These are phyloP conservation scores for Colletotrichum orbiculare DNA, from an alignment of 2,329 filamentous ascomycete species.

Conservation along the genomic window DNA sequence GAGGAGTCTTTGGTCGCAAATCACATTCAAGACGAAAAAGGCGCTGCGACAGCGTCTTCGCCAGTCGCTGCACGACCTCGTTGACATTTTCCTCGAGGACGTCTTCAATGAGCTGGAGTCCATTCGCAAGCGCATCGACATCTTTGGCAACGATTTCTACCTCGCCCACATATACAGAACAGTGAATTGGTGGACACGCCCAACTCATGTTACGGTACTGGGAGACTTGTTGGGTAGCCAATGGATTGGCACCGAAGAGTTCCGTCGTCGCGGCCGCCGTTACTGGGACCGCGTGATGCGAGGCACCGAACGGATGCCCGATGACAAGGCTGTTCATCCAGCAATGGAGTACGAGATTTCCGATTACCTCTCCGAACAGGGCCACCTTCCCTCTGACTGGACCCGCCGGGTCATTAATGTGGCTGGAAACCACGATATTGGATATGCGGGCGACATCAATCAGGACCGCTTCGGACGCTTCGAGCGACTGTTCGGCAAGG, in stretches of 20 bases:
- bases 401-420: constrained; percentile 84
- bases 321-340: constrained; percentile 63
- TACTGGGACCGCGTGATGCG: constrained; percentile 86
- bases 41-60: constrained; percentile 64
- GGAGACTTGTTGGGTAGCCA: constrained; percentile 95
- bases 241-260: constrained; percentile 91
- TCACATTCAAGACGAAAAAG: constrained; percentile 58
- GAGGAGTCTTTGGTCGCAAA: constrained; percentile 57
- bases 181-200: constrained; percentile 83
- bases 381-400: constrained; percentile 67
- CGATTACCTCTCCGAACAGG: constrained; percentile 58
- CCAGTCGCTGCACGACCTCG: constrained; percentile 65
- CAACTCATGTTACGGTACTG: constrained; percentile 88
- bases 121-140: constrained; percentile 82
- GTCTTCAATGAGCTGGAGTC: constrained; percentile 74
- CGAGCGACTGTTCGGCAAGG: constrained; percentile 84
- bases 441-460: constrained; percentile 92
- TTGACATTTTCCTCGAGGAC: constrained; percentile 75
- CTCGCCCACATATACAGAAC: constrained; percentile 91
- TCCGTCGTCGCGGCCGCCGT: constrained; percentile 75
- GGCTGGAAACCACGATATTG: constrained; percentile 95
- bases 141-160: constrained; percentile 95
- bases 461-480: constrained; percentile 81
- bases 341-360: constrained; percentile 60
- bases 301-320: constrained; percentile 72